phyloP scores from a whole-genome alignment of 164 flowering plant species.

The Magnolia kwangsiensis region DNA sequence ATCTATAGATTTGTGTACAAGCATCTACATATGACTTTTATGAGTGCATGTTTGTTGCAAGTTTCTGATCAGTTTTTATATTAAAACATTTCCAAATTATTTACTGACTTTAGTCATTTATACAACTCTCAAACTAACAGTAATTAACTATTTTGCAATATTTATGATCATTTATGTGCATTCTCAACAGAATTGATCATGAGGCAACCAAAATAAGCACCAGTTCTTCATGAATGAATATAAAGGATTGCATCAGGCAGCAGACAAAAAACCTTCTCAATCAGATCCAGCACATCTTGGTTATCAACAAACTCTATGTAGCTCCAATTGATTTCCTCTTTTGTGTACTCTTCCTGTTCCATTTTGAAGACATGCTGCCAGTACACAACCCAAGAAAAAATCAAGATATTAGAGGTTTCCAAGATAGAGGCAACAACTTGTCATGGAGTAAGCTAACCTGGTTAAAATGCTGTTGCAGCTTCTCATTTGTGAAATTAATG shows the following conservation, averaged over 20 bases:
- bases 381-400: neutral
- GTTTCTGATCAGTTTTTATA: too few relatives aligned
- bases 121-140: too few relatives aligned
- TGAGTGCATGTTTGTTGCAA: too few relatives aligned
- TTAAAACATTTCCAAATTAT: too few relatives aligned
- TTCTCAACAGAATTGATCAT: neutral
- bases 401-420: neutral
- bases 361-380: conserved; percentile 95
- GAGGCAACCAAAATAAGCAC: neutral
- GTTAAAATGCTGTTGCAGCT: conserved; percentile 95
- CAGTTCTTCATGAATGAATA: neutral
- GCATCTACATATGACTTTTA: too few relatives aligned
- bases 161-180: neutral
- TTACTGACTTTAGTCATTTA: too few relatives aligned
- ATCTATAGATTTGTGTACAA: too few relatives aligned
- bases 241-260: neutral
- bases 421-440: neutral
- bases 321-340: conserved; percentile 95
- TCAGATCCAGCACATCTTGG: conserved; percentile 92
- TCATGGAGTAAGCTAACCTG: conserved; percentile 47
- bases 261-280: conserved; percentile 67
- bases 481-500: conserved; percentile 95
- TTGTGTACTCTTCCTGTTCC: conserved; percentile 98
- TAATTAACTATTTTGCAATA: neutral
- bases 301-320: conserved; percentile 97